Evolutionary conservation across 371 early-diverging fungal species (phyloP).

Genomic region (Rhizopus arrhizus): DNA sequence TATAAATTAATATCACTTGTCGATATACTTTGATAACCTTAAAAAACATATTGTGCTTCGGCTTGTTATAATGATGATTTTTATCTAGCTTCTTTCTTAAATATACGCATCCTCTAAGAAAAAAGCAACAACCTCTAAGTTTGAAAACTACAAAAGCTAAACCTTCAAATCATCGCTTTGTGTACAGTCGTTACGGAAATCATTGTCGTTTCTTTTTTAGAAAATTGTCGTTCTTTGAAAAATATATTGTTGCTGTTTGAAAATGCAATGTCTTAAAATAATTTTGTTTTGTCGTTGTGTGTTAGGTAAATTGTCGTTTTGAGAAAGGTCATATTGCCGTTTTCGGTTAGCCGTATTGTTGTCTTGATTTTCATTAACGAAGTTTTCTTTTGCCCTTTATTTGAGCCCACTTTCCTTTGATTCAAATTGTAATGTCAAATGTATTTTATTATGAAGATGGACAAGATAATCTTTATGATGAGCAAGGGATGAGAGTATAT

Average conservation of each 20-base stretch:
- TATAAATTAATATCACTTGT: too few species aligned
- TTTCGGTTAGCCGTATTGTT: constrained; percentile 3
- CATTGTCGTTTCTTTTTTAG: constrained; percentile 10
- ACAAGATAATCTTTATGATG: constrained; percentile 19
- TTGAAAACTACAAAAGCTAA: too few species aligned
- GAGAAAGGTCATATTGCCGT: constrained; percentile 9
- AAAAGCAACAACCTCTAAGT: too few species aligned
- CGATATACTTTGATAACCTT: too few species aligned
- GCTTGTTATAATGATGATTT: too few species aligned
- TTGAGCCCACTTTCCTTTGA: constrained; percentile 16
- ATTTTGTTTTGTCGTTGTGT: constrained; percentile 14
- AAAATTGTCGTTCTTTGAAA: constrained; percentile 9
- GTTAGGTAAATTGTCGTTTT: constrained; percentile 12
- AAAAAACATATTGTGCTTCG: too few species aligned
- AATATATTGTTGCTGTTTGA: constrained; percentile 8
- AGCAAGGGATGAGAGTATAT: constrained; percentile 17
- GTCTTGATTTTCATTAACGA: constrained; percentile 10
- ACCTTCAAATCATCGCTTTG: neutral
- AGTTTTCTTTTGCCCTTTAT: constrained; percentile 12
- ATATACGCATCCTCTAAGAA: too few species aligned
- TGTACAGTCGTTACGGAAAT: constrained; percentile 5
- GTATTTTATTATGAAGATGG: constrained; percentile 20
- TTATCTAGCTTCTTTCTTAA: too few species aligned
- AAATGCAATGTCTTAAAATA: constrained; percentile 9
- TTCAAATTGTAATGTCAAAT: constrained; percentile 11